Percentiles rank a stretch among this genome's conserved stretches.
These are phyloP conservation scores for Apiospora marii DNA, from an alignment of 2,329 filamentous ascomycete species.

Conservation along the genomic window DNA sequence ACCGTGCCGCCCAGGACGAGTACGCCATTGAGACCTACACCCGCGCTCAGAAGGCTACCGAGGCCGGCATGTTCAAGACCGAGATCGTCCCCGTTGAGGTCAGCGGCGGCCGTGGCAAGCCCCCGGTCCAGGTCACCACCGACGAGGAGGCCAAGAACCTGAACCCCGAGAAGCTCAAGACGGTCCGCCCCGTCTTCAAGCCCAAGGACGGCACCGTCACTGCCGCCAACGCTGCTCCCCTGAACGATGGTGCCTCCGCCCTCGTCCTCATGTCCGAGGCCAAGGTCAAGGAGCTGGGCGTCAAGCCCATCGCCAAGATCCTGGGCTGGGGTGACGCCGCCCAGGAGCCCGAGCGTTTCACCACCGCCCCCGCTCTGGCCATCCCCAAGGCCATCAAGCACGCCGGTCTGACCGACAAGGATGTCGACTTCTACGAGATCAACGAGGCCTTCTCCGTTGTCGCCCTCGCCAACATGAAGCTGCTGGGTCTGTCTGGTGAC, in stretches of 20 bases:
- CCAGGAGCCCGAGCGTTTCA: constrained; percentile 93
- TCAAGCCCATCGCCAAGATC: constrained; percentile 96
- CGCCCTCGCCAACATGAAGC: constrained; percentile 93
- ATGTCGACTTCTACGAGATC: constrained; percentile 96
- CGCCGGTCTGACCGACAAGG: constrained; percentile 78
- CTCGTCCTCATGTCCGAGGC: constrained; percentile 93
- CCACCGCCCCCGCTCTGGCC: constrained; percentile 88
- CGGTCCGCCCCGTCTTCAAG: constrained; percentile 85
- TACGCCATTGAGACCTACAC: constrained; percentile 92
- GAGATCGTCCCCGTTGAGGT: constrained; percentile 94
- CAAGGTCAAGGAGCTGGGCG: constrained; percentile 88
- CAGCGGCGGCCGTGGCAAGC: constrained; percentile 89
- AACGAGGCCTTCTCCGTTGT: constrained; percentile 99
- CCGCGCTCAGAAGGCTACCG: constrained; percentile 78
- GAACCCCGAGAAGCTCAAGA: constrained; percentile 81
- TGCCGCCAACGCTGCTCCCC: constrained; percentile 92
- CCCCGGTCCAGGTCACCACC: constrained; percentile 77
- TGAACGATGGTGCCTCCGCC: constrained; percentile 94
- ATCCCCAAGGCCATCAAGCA: constrained; percentile 98
- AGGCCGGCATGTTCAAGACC: constrained; percentile 78
- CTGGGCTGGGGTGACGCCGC: constrained; percentile 96
- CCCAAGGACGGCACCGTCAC: constrained; percentile 87
- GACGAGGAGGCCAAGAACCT: constrained; percentile 98
- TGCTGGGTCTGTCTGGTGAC: constrained; percentile 78
- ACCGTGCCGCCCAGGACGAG: constrained; percentile 87